phyloP scores from a whole-genome alignment of 345 rosid genomes.

The Firmiana major region DNA sequence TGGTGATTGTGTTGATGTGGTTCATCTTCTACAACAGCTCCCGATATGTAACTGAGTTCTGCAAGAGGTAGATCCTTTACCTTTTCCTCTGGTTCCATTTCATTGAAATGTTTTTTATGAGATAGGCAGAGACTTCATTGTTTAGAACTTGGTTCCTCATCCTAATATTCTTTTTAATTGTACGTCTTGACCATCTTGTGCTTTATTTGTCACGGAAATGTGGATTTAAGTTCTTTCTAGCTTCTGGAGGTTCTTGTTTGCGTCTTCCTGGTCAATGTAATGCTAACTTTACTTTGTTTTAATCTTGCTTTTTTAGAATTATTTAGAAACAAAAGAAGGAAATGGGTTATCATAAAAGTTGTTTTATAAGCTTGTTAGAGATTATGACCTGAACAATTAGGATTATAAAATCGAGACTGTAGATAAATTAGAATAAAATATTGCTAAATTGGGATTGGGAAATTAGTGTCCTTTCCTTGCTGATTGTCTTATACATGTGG shows the following conservation, averaged over 20 bases:
- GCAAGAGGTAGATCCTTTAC: slow-evolving; percentile 46
- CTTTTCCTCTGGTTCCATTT: slow-evolving; percentile 14
- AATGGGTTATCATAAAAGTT: background rate
- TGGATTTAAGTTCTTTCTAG: background rate
- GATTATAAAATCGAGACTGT: background rate
- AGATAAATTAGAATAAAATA: background rate
- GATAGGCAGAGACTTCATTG: background rate
- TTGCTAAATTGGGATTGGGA: background rate
- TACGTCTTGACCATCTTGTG: background rate
- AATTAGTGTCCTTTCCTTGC: background rate
- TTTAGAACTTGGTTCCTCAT: background rate
- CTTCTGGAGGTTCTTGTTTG: background rate
- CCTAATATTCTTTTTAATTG: background rate
- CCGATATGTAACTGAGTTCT: slow-evolving; percentile 55
- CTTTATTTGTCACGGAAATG: background rate
- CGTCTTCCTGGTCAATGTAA: background rate
- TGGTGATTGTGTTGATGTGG: slow-evolving; percentile 89
- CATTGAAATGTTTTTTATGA: background rate
- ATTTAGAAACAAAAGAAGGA: background rate
- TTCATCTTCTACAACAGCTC: slow-evolving; percentile 72
- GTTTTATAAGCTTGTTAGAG: background rate
- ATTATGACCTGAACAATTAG: background rate
- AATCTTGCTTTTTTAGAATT: background rate
- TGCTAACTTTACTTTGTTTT: background rate
- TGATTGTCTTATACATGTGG: background rate